A percentile compares a stretch with the other conserved stretches of the same genome.
Conservation (phyloP, 164 flowering plant species). For the Annona cherimola region DNA sequence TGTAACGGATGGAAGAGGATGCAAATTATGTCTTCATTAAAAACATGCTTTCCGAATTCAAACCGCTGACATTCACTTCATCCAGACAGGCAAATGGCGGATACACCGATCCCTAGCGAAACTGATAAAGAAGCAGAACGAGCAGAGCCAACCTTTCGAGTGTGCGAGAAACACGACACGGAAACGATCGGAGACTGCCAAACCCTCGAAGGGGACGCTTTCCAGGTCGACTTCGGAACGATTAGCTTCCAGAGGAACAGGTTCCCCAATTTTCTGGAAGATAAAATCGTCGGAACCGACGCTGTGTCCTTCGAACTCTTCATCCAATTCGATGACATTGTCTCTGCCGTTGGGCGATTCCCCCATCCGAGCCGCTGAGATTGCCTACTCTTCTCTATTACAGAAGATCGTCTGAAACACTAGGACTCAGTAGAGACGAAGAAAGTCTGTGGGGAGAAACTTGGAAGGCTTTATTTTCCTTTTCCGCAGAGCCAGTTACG, state of each 20-base stretch:
- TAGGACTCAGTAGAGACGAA: neutral
- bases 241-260: conserved; percentile 43
- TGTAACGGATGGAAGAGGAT: no score
- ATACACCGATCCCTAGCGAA: no score
- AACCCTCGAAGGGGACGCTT: conserved; percentile 46
- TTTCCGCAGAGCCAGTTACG: no score
- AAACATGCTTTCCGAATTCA: no score
- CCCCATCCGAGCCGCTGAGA: conserved; percentile 15
- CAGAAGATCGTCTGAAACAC: conserved; percentile 1
- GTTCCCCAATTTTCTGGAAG: conserved; percentile 58
- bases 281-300: conserved; percentile 35
- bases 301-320: conserved; percentile 35
- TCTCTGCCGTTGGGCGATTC: conserved; percentile 8
- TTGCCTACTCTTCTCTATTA: neutral
- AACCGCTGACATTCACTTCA: no score
- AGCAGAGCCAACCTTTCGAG: conserved; percentile 34
- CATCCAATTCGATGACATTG: conserved; percentile 20
- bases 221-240: conserved; percentile 32
- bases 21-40: no score
- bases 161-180: conserved; percentile 62
- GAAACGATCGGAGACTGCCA: conserved; percentile 54
- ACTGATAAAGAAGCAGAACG: no score
- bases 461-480: no score
- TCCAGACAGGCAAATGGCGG: no score
- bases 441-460: no score